Evolutionary conservation across 768 basidiomycete genomes (phyloP), one percentile per base, ranked within the genome.

Genomic region (Sistotremastrum niveocremeum): DNA sequence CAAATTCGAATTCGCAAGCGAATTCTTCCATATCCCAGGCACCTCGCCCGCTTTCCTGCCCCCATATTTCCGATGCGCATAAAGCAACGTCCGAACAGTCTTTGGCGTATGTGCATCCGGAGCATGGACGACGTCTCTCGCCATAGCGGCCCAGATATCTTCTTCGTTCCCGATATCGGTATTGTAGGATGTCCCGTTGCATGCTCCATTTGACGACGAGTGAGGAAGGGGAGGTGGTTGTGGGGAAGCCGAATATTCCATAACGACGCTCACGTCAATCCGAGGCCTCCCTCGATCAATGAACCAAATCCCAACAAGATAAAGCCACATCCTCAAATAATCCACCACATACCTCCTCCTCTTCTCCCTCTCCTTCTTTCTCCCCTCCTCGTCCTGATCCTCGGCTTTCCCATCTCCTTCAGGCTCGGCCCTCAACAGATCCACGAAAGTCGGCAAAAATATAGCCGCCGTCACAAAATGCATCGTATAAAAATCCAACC

Each of bases 401-500:
- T 60, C 62, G 4, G 66, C 71, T 54, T 71, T 72, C 37, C 67
- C 60, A 28, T 54, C 57, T 6, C 56, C 51, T 35, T 58, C 63
- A 32, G 57, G 51, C 4, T 63, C 47, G 6, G 58, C 57, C 8
- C 54, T 53, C 33, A 73, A 50, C 34, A 72, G 54, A 20, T 20
- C 20, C 20, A 20, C 20, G 20, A 20, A 20, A 0, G 70, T 66
- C 29, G 66, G 65, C 5, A 79, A 51, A 58, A 77, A 75, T 4
- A 76, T 52, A 5, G 72, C 64, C 35, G 68, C 69, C 7, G 69
- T 78, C 39, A 79, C 61, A 40, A 76, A 52, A 52, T 79, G 77
- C 74, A 76, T 73, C 43, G 79, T 58, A 68, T 76, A 74, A 61
- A 79, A 67, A 47, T 67, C 76, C 31, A 78, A 55, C 4, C 76